Evolutionary conservation across 345 rosid genomes (phyloP), one percentile per base, ranked within the genome.

Genomic region (Linum trigynum): DNA sequence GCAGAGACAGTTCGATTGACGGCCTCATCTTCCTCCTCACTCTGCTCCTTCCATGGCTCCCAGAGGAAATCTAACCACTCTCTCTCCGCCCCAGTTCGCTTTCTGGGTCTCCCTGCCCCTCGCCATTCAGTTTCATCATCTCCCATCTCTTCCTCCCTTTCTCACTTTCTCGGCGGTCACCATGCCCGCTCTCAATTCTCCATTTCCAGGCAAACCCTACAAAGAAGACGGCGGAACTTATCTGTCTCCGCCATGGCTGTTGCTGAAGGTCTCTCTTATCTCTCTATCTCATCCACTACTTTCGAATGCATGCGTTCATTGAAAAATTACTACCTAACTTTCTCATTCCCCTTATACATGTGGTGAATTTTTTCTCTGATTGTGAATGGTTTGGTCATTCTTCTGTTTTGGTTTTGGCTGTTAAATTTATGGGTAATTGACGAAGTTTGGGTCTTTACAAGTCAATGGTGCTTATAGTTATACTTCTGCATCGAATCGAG

Each of bases 241-340:
- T 81, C 92, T 50, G 89, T 92, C 76, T 84, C 82, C 65, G 96
- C 98, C 58, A 78, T 79, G 81, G 85, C 91, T 4, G 85, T 90
- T 4, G 80, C 75, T 42, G 94, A 88, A 39, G 97, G 98, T 82
- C 51, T 62, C 43, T 39, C 48, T 64, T 72, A 4, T 67, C 51
- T 77, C 57, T 77, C 55, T 71, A 7, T 64, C 32, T 50, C 60
- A 15, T 45, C n/a, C n/a, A n/a, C 32, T 23, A 23, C 32, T 23
- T 23, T 23, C 32, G 32, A 23, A 23, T 23, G 32, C 32, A 23
- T 23, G 32, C 32, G 32, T 23, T 23, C 32, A 23, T 23, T 23
- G 32, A 23, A 23, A 23, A 23, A 23, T 23, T 23, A 23, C 32
- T 23, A 23, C 32, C 32, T 0, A 0, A 23, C 32, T 23, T 23